Conservation (phyloP, 108 stramenopile species). For the Aurantiochytrium sp. region DNA sequence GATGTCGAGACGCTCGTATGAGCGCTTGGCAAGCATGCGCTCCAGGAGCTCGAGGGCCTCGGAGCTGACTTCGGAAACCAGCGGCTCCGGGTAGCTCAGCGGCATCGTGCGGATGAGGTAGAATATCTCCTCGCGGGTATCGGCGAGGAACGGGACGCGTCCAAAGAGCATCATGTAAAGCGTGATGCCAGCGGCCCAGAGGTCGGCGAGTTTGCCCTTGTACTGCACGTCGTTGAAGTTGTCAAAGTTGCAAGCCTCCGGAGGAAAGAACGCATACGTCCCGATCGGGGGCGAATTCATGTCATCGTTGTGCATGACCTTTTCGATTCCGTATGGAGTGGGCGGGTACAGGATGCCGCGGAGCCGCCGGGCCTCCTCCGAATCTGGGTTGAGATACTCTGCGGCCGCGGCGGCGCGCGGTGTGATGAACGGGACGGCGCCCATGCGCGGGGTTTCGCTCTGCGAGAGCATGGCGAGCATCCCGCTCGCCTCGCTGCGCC, state of each 20-base stretch:
- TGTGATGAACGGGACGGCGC: neutral
- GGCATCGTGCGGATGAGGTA: constrained; percentile 54
- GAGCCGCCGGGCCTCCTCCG: neutral
- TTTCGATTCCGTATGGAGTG: neutral
- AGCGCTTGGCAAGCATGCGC: neutral
- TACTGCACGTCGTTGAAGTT: constrained; percentile 39
- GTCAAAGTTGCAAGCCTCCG: constrained; percentile 19
- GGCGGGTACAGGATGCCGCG: neutral
- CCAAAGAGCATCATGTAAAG: constrained; percentile 66
- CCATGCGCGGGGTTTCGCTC: neutral
- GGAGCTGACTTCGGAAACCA: neutral
- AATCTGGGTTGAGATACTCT: neutral
- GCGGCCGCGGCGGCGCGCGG: constrained; percentile 16
- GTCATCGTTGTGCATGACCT: neutral
- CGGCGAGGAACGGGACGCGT: constrained; percentile 66
- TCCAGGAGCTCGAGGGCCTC: neutral
- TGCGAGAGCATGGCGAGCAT: neutral
- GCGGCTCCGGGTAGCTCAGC: constrained; percentile 47
- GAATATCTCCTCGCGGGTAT: constrained; percentile 53
- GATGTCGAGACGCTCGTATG: constrained; percentile 6
- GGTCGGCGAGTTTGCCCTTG: constrained; percentile 65
- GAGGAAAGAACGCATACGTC: constrained; percentile 26
- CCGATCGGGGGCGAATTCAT: constrained; percentile 15
- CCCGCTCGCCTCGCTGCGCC: neutral
- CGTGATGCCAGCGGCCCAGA: constrained; percentile 68